Base-by-base conservation (phyloP, 805 yeast genomes). In the Jamesozyma spencerorum region DNA sequence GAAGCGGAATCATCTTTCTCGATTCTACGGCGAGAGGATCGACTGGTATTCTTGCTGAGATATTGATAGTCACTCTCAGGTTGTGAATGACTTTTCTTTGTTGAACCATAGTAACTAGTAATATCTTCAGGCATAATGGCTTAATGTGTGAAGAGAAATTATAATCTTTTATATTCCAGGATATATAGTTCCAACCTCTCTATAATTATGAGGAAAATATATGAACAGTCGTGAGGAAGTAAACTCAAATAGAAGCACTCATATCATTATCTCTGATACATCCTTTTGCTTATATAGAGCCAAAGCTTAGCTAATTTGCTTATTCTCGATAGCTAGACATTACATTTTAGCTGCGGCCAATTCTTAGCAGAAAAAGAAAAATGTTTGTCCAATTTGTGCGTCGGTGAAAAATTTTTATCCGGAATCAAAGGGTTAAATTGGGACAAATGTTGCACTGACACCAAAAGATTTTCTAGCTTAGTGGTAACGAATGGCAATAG, bases 81-180 rank as follows among this genome's bases (percentile, higher is more conserved):
- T 29, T 41, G 42, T 6, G 42, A 30, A 19, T 45, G 45, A 4
- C 39, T 30, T 15, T 18, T 27, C 20, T 35, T 39, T 11, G 47
- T 34, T 17, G 38, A 27, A 14, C 37, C 39, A 35, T 41, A 45
- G 31, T 41, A 45, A 18, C n/a, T 29, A 8, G 45, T 45, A 20
- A 45, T 41, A 37, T 45, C 47, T 27, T 41, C 43, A 28, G 45
- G 45, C 47, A 45, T 44, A 26, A 15, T n/a, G 11, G n/a, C n/a
- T n/a, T n/a, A n/a, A n/a, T n/a, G n/a, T n/a, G n/a, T n/a, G n/a
- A n/a, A n/a, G n/a, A n/a, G n/a, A n/a, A n/a, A n/a, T n/a, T n/a
- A n/a, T n/a, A n/a, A n/a, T n/a, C n/a, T n/a, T n/a, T n/a, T n/a
- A n/a, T n/a, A n/a, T n/a, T n/a, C n/a, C n/a, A n/a, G n/a, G n/a